phyloP scores from a whole-genome alignment of 768 basidiomycete species.

The Suillus americanus region DNA sequence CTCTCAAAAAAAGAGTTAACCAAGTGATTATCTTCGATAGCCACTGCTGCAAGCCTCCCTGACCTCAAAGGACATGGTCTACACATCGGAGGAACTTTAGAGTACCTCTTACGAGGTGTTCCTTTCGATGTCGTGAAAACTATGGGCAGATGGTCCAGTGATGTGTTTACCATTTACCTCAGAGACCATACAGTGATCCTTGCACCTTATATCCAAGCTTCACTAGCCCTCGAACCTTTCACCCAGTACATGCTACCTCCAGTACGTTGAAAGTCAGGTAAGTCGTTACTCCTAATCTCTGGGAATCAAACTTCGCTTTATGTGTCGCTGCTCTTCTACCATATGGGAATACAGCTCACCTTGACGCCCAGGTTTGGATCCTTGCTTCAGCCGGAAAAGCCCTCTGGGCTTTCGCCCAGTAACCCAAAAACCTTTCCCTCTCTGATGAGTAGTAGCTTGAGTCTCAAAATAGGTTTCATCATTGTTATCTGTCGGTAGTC shows the following conservation, averaged over 20 bases:
- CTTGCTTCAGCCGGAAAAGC: too few relatives aligned
- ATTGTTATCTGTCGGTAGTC: too few relatives aligned
- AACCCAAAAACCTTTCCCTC: too few relatives aligned
- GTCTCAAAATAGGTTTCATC: too few relatives aligned
- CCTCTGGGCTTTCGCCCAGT: too few relatives aligned
- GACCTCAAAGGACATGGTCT: constrained; percentile 28
- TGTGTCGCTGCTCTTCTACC: background rate
- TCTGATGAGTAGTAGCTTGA: too few relatives aligned
- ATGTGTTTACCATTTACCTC: constrained; percentile 31
- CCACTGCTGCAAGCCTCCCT: background rate
- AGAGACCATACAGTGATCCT: constrained; percentile 26
- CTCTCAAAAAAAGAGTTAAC: constrained; percentile 29
- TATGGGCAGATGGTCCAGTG: constrained; percentile 34
- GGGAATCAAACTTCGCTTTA: background rate
- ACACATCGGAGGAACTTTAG: constrained; percentile 27
- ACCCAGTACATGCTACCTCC: background rate
- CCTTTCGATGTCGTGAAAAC: constrained; percentile 33
- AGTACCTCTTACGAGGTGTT: constrained; percentile 26
- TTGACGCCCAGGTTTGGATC: background rate
- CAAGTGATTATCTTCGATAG: background rate
- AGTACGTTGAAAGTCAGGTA: background rate
- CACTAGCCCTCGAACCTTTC: background rate
- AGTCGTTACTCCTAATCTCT: background rate
- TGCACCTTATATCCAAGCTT: constrained; percentile 25
- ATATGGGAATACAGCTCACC: background rate